phyloP scores from a whole-genome alignment of 805 yeast genomes.

The Tetrapisispora namnaoensis region DNA sequence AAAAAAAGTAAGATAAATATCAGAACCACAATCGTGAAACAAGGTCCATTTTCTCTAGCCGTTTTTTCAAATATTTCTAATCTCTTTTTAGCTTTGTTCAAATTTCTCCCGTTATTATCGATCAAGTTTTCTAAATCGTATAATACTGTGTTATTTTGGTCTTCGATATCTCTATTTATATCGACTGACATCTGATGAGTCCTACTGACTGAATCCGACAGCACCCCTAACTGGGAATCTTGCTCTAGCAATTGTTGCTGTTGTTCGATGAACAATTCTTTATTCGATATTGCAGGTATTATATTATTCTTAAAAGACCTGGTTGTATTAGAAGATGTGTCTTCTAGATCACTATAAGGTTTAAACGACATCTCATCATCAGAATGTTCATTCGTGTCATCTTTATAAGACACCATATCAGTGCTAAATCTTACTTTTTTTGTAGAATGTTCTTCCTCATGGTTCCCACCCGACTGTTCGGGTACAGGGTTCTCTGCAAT shows the following conservation, averaged over 20 bases:
- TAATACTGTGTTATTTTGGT: slow-evolving; percentile 37
- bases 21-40: slow-evolving; percentile 38
- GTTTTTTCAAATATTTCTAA: slow-evolving; percentile 33
- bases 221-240: slow-evolving; percentile 33
- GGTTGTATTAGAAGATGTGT: neutral
- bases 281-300: slow-evolving; percentile 20
- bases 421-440: slow-evolving; percentile 22
- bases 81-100: slow-evolving; percentile 34
- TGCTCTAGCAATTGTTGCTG: slow-evolving; percentile 41
- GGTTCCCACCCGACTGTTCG: neutral
- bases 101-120: slow-evolving; percentile 33
- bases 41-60: slow-evolving; percentile 40
- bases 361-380: slow-evolving; percentile 6
- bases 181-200: slow-evolving; percentile 38
- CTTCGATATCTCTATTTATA: slow-evolving; percentile 39
- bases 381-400: neutral
- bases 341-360: slow-evolving; percentile 20
- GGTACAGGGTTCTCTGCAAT: neutral
- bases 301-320: neutral
- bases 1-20: slow-evolving; percentile 34
- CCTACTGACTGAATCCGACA: slow-evolving; percentile 36
- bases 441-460: neutral
- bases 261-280: slow-evolving; percentile 33
- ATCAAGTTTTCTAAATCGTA: slow-evolving; percentile 42
- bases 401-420: slow-evolving; percentile 2